A percentile compares a stretch with the other conserved stretches of the same genome.
These are phyloP conservation scores for Serendipita sp. DNA, from an alignment of 1,284 basidiomycete species.

Conservation along the genomic window DNA sequence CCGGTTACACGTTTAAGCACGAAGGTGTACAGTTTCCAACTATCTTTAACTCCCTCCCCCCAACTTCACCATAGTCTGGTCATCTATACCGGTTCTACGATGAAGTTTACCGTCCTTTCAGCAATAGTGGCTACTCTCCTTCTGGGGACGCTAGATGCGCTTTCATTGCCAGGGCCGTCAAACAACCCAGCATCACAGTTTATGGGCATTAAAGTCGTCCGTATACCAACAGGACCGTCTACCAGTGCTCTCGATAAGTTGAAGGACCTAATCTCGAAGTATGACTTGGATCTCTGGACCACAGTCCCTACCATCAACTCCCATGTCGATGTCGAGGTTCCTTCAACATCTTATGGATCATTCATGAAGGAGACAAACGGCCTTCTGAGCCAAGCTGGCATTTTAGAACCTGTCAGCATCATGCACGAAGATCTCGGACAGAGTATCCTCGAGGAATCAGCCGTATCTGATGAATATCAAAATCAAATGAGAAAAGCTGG, in stretches of 20 bases:
- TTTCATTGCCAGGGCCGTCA: neutral
- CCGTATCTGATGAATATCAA: neutral
- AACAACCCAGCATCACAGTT: neutral
- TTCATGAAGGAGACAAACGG: constrained; percentile 1
- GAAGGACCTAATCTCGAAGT: neutral
- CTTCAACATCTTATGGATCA: neutral
- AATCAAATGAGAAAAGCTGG: neutral
- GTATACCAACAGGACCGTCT: neutral
- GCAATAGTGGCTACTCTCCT: neutral
- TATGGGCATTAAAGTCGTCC: neutral
- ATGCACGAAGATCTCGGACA: constrained; percentile 2
- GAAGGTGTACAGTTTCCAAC: too few relatives aligned
- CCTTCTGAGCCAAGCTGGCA: neutral
- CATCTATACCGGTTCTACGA: neutral
- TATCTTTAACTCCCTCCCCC: neutral
- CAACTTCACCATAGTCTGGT: too few relatives aligned
- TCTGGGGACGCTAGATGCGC: neutral
- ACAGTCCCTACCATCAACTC: neutral
- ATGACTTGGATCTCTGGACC: neutral
- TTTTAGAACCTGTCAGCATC: neutral
- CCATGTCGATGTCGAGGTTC: constrained; percentile 1
- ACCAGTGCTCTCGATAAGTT: neutral
- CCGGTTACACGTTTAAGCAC: too few relatives aligned
- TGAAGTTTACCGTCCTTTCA: neutral
- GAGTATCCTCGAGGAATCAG: neutral